These are phyloP conservation scores for Penicillium sp. DNA, from an alignment of 2,329 filamentous ascomycete genomes.

Conservation along the genomic window DNA sequence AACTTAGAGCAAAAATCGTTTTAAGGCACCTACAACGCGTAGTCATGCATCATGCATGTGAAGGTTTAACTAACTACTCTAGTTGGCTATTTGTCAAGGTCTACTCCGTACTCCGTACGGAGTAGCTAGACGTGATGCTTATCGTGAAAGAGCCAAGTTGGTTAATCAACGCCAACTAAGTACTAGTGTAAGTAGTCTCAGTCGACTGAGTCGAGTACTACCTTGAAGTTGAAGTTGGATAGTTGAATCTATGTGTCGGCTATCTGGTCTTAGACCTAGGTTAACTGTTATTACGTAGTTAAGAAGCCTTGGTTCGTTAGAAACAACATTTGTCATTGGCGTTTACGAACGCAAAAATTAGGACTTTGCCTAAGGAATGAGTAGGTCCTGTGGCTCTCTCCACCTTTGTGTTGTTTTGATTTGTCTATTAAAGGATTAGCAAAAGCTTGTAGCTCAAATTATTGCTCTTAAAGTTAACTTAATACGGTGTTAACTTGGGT, in stretches of 20 bases:
- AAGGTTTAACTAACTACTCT: too few relatives aligned
- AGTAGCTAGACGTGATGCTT: too few relatives aligned
- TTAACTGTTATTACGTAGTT: not conserved
- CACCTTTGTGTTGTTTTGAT: not conserved
- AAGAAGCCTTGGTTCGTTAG: not conserved
- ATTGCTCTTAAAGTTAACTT: too few relatives aligned
- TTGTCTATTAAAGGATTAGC: not conserved
- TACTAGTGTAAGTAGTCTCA: not conserved
- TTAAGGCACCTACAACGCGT: too few relatives aligned
- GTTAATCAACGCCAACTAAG: too few relatives aligned
- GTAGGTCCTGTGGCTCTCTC: not conserved
- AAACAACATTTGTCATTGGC: not conserved
- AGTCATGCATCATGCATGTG: not conserved
- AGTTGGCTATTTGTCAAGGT: too few relatives aligned
- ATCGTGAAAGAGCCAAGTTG: not conserved
- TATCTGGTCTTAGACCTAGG: too few relatives aligned
- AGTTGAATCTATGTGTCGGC: not conserved
- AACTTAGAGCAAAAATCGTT: too few relatives aligned
- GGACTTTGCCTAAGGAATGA: not conserved
- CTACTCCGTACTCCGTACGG: too few relatives aligned
- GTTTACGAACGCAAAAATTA: not conserved
- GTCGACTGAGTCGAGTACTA: not conserved
- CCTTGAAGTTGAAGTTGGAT: not conserved
- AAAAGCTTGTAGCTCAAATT: too few relatives aligned
- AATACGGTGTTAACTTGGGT: too few relatives aligned